Base-by-base conservation (phyloP, 2,329 filamentous ascomycete genomes). In the Verticillium nubilum region DNA sequence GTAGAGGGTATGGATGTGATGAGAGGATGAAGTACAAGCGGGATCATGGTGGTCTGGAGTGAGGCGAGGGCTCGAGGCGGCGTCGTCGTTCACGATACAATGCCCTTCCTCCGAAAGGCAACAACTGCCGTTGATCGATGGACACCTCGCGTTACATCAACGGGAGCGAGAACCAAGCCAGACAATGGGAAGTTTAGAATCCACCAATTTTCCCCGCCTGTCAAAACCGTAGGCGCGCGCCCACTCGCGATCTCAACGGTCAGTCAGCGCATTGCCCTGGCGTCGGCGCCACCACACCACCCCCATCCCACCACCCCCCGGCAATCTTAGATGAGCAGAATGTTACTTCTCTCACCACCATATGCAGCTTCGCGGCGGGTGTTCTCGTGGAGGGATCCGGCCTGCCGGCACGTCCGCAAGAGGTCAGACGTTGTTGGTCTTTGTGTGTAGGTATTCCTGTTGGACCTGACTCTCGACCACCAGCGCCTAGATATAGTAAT, bases 321-420 rank as follows among this genome's bases (percentile, higher is more conserved):
- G 37, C 35, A 17, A 31, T 37, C n/a, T 56, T 56, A 56, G 54
- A 56, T 56, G 54, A 56, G 33, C 37, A 12, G 37, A 47, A 47
- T 47, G 37, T 47, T 47, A 47, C 23, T 47, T 47, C 37, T 47
- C 37, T 47, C 37, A 47, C 37, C 37, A 47, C 37, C 37, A 47
- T 47, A 17, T 47, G 37, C 37, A 47, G 37, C 37, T 23, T 47
- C 37, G 37, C 37, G 37, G 37, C 37, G 37, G n/a, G 37, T 12
- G 5, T 47, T 19, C 37, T 23, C 37, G 19, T 47, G 37, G 19
- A 47, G 37, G 37, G 37, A 47, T 47, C 37, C 37, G 37, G 37
- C 37, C 37, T 47, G 37, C 37, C 37, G 37, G 37, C 37, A 47
- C 37, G 37, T 1, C 37, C 37, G 37, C 37, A 23, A 47, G 6